phyloP scores from a whole-genome alignment of 345 rosid species.

The Mangifera indica region DNA sequence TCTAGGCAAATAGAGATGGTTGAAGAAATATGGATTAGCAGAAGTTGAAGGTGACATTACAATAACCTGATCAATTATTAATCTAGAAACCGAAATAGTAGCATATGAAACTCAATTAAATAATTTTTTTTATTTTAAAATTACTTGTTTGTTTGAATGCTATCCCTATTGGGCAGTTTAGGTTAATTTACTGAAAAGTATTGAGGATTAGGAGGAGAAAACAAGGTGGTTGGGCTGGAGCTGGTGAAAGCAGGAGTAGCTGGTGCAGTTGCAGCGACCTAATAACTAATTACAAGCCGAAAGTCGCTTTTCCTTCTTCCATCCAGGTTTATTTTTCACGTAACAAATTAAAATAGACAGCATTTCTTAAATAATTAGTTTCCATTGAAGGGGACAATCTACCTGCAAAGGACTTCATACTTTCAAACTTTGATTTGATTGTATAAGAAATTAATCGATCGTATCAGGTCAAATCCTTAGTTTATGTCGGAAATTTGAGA shows the following conservation, averaged over 20 bases:
- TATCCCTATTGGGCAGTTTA: conserved; percentile 15
- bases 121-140: not conserved
- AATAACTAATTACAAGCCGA: conserved; percentile 67
- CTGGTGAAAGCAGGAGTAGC: conserved; percentile 36
- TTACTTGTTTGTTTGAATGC: conserved; percentile 21
- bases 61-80: conserved; percentile 2
- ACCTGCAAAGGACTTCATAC: conserved; percentile 12
- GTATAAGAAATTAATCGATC: not conserved
- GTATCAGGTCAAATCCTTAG: not conserved
- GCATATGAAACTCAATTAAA: conserved; percentile 6
- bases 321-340: conserved; percentile 34
- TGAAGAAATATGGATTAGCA: conserved; percentile 22
- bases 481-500: not conserved
- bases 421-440: conserved; percentile 3
- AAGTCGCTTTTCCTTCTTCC: conserved; percentile 71
- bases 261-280: conserved; percentile 47
- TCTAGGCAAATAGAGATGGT: conserved; percentile 12
- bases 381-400: conserved; percentile 29
- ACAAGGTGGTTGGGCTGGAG: conserved; percentile 35
- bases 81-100: conserved; percentile 17
- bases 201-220: conserved; percentile 11
- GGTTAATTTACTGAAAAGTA: not conserved
- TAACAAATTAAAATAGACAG: conserved; percentile 20
- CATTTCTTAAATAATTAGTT: conserved; percentile 30
- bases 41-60: conserved; percentile 42